A percentile compares a stretch with the other conserved stretches of the same genome.
Conservation (phyloP, 2,329 filamentous ascomycete genomes). For the Aureobasidium melanogenum region DNA sequence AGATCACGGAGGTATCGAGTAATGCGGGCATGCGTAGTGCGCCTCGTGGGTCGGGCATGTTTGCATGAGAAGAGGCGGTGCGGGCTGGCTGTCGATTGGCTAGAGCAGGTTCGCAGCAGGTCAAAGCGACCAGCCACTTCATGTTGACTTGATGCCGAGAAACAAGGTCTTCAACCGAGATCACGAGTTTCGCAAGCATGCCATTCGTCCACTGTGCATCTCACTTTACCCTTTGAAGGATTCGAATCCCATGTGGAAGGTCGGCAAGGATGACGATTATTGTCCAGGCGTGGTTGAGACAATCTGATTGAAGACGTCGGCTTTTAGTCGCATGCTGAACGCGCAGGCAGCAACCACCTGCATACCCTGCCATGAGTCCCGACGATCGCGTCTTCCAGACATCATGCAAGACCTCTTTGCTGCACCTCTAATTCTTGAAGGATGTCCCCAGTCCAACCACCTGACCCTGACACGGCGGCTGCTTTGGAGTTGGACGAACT, state of each 20-base stretch:
- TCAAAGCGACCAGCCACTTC: constrained; percentile 10
- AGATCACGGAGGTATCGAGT: neutral
- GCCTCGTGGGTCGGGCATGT: constrained; percentile 12
- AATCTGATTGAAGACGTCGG: neutral
- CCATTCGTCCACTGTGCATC: neutral
- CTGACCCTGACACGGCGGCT: neutral
- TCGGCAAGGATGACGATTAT: neutral
- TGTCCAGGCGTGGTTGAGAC: neutral
- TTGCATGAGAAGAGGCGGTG: constrained; percentile 10
- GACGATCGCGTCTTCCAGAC: neutral
- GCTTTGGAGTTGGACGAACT: neutral
- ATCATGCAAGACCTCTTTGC: neutral
- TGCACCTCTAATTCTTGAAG: constrained; percentile 1
- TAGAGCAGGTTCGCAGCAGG: neutral
- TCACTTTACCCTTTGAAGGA: neutral
- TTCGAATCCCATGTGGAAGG: neutral
- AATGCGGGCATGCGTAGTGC: constrained; percentile 8
- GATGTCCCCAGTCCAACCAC: neutral
- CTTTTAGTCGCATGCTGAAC: neutral
- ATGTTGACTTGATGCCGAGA: neutral
- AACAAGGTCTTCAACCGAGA: neutral
- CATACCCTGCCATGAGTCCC: constrained; percentile 2
- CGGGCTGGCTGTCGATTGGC: constrained; percentile 2
- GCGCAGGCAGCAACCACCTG: constrained; percentile 6
- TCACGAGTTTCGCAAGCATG: neutral